A percentile compares a stretch with the other conserved stretches of the same genome.
These are phyloP conservation scores for Macadamia integrifolia DNA, from an alignment of 164 flowering plant genomes.

Conservation along the genomic window DNA sequence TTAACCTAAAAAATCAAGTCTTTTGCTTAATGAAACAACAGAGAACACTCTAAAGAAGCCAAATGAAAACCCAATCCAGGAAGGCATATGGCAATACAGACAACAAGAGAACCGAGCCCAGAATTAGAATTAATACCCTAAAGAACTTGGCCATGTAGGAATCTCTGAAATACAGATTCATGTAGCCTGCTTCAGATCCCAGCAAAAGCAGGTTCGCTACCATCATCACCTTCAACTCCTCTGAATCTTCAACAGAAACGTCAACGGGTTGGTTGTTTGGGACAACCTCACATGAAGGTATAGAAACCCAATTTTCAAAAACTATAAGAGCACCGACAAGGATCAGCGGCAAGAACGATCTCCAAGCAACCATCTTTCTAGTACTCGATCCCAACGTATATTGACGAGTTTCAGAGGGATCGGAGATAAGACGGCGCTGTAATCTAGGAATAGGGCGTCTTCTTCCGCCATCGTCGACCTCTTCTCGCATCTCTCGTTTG, in stretches of 20 bases:
- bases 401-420: not conserved
- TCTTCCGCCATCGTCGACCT: slow-evolving; percentile 8
- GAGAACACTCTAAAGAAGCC: too few relatives aligned
- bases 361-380: slow-evolving; percentile 16
- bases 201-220: slow-evolving; percentile 48
- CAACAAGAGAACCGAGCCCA: too few relatives aligned
- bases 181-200: slow-evolving; percentile 52
- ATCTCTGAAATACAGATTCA: slow-evolving; percentile 39
- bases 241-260: slow-evolving; percentile 7
- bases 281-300: slow-evolving; percentile 42
- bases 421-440: not conserved
- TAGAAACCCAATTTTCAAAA: slow-evolving; percentile 41
- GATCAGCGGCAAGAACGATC: slow-evolving; percentile 17
- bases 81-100: too few relatives aligned
- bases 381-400: not conserved
- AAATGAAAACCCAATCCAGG: too few relatives aligned
- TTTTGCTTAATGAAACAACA: too few relatives aligned
- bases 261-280: slow-evolving; percentile 10
- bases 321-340: slow-evolving; percentile 16
- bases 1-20: too few relatives aligned
- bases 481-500: not conserved
- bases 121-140: slow-evolving; percentile 24
- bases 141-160: slow-evolving; percentile 55
- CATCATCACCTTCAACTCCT: slow-evolving; percentile 60
- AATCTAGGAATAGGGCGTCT: slow-evolving; percentile 2